Base-by-base conservation (phyloP, 2,329 filamentous ascomycete genomes). In the Sporothrix humicola region DNA sequence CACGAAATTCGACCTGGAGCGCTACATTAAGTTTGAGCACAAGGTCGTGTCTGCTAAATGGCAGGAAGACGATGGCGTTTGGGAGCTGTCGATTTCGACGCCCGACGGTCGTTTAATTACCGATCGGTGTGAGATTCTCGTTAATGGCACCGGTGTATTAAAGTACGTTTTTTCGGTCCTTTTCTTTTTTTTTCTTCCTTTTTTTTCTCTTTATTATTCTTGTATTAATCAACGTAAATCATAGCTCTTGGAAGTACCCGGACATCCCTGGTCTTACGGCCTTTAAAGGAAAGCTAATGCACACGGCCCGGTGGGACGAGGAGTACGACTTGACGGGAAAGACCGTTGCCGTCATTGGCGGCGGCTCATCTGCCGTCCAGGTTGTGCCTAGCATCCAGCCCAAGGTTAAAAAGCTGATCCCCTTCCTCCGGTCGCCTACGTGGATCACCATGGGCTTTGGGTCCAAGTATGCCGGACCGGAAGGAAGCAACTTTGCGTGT, bases 21-120 rank as follows among this genome's bases (percentile, higher is more conserved):
- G 82, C 63, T 84, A 85, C 74, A 80, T 87, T 65, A 81, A 82
- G 73, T 81, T 86, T 44, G 80, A 72, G 23, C 31, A 46, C 59
- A 59, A 2, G 10, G 71, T 69, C 23, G 23, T 26, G 23, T 26
- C 23, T 26, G 20, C 80, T 2, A 75, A 71, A 0, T 87, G 85
- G 85, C 79, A 85, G 71, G 84, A 85, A 73, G 74, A 78, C 1
- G 78, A 77, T 15, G 81, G 82, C 2, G 76, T 81, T 4, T 86
- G 84, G 83, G 26, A 15, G 44, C 44, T 17, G 44, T 44, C 37
- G 72, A 74, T 76, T 68, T 69, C 81, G 23, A 78, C 74, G 1
- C 74, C 81, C 23, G 23, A 26, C 23, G 23, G 23, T 26, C 23
- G 23, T 26, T 26, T 26, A 26, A 26, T 26, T 26, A 26, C 23